phyloP scores from a whole-genome alignment of 2,329 filamentous ascomycete species.

The Verticillium isaacii region DNA sequence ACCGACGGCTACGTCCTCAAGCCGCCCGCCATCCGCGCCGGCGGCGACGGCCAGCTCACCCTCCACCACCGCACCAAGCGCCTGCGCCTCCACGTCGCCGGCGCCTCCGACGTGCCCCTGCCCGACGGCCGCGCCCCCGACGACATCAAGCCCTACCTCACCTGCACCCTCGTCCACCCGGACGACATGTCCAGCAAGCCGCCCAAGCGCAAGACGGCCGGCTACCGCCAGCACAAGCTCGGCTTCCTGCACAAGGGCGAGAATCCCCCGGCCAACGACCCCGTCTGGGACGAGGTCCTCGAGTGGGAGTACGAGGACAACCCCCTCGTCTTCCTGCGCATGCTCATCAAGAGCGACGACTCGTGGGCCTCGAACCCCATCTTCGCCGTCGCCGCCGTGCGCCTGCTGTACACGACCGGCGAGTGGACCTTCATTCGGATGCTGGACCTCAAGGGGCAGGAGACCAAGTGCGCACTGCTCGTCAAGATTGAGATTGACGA shows the following conservation, averaged over 20 bases:
- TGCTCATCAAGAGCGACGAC: constrained; percentile 64
- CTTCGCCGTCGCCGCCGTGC: constrained; percentile 55
- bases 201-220: constrained; percentile 56
- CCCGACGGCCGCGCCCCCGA: constrained; percentile 43
- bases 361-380: constrained; percentile 58
- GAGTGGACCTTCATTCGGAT: constrained; percentile 60
- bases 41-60: constrained; percentile 45
- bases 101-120: constrained; percentile 57
- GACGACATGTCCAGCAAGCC: constrained; percentile 40
- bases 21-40: constrained; percentile 52
- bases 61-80: constrained; percentile 39
- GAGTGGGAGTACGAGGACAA: constrained; percentile 67
- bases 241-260: constrained; percentile 48
- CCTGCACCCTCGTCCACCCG: constrained; percentile 59
- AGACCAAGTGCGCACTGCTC: constrained; percentile 58
- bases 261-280: constrained; percentile 55
- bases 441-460: constrained; percentile 58
- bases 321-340: constrained; percentile 58
- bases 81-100: constrained; percentile 55
- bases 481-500: constrained; percentile 56
- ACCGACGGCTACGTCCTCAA: constrained; percentile 64
- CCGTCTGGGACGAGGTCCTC: constrained; percentile 60
- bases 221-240: constrained; percentile 56
- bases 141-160: constrained; percentile 59
- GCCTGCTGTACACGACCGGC: constrained; percentile 51